These are phyloP conservation scores for Penicillium nucicola DNA, from an alignment of 495 filamentous ascomycete species.

Conservation along the genomic window DNA sequence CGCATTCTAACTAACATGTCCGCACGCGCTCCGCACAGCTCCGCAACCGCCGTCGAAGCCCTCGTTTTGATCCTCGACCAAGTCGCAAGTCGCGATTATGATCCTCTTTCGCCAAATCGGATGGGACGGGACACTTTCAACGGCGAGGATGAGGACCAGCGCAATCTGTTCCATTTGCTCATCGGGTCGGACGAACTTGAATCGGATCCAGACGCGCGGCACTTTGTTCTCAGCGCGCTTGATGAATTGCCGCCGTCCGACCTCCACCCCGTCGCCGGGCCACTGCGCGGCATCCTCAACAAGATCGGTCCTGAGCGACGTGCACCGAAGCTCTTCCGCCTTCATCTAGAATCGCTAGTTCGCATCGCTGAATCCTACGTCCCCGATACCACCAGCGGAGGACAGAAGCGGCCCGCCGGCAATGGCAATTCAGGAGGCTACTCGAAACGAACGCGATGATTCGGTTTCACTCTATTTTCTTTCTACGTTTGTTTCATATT, in stretches of 20 bases:
- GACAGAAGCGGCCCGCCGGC: constrained; percentile 35
- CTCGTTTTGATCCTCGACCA: constrained; percentile 43
- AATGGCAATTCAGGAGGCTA: constrained; percentile 24
- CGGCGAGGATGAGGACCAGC: constrained; percentile 45
- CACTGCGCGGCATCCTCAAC: constrained; percentile 32
- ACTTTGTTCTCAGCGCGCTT: constrained; percentile 45
- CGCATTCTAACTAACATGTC: constrained; percentile 36
- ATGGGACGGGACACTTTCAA: constrained; percentile 38
- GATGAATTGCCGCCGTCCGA: constrained; percentile 30
- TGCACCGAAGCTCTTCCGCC: constrained; percentile 35
- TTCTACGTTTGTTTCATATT: constrained; percentile 9
- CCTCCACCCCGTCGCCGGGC: constrained; percentile 29
- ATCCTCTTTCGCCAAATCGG: constrained; percentile 36
- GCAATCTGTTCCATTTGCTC: constrained; percentile 48
- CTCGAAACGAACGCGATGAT: constrained; percentile 35
- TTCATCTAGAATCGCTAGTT: constrained; percentile 29
- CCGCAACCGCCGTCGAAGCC: constrained; percentile 36
- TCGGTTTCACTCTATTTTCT: background rate
- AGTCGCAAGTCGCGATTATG: constrained; percentile 43
- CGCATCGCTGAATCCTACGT: constrained; percentile 27
- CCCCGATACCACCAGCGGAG: constrained; percentile 12
- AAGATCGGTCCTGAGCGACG: constrained; percentile 33
- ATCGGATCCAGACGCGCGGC: constrained; percentile 24
- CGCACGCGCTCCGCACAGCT: constrained; percentile 34
- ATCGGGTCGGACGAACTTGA: constrained; percentile 39